Percentiles rank a stretch among this genome's conserved stretches.
Evolutionary conservation across 176 grass and related monocot species (phyloP).

Genomic region (Alopecurus myosuroides): DNA sequence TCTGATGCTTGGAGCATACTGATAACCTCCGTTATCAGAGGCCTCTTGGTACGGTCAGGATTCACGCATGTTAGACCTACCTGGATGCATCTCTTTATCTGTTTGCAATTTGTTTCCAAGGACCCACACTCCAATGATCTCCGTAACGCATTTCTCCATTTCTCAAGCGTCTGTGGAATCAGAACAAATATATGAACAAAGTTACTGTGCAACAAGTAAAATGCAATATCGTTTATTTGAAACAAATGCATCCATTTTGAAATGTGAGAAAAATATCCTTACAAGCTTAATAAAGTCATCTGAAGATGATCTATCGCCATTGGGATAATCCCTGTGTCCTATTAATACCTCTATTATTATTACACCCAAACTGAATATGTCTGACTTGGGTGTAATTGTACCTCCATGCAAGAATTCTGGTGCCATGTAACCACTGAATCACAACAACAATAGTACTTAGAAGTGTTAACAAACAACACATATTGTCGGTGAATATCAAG

Average conservation of each 20-base stretch:
- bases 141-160: not conserved
- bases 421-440: conserved; percentile 15
- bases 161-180: not conserved
- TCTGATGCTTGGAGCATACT: not conserved
- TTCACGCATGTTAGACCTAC: not conserved
- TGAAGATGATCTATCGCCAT: not conserved
- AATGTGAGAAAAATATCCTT: not conserved
- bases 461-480: not conserved
- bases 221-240: not conserved
- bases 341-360: not conserved
- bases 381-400: not conserved
- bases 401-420: not conserved
- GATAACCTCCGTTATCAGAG: not conserved
- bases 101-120: not conserved
- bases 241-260: not conserved
- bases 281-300: not conserved
- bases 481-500: not conserved
- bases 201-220: not conserved
- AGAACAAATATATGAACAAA: not conserved
- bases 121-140: not conserved
- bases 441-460: not conserved
- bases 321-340: not conserved
- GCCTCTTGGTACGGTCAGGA: not conserved
- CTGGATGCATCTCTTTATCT: not conserved
- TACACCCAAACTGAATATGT: not conserved